A percentile compares a stretch with the other conserved stretches of the same genome.
Evolutionary conservation across 2,329 filamentous ascomycete species (phyloP).

Genomic region (Cytospora piceicola): DNA sequence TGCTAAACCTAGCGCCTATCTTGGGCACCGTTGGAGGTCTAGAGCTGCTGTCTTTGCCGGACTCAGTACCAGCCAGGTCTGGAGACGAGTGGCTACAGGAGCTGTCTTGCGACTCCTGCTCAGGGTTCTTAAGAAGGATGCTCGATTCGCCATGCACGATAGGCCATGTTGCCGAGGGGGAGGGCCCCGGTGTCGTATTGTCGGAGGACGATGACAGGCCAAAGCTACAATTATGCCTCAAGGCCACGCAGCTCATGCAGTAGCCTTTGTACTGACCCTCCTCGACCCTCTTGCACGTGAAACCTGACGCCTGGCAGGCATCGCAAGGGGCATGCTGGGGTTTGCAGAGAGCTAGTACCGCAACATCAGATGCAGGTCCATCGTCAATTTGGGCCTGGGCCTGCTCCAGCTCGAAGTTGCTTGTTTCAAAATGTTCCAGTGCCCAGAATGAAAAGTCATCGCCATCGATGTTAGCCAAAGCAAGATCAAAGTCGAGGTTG

Average conservation of each 20-base stretch:
- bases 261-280: conserved; percentile 64
- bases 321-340: conserved; percentile 53
- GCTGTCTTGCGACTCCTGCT: conserved; percentile 39
- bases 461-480: conserved; percentile 59
- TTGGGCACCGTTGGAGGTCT: conserved; percentile 52
- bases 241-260: conserved; percentile 65
- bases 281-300: conserved; percentile 63
- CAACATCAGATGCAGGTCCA: conserved; percentile 28
- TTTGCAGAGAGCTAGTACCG: conserved; percentile 45
- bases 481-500: conserved; percentile 53
- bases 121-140: conserved; percentile 40
- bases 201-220: conserved; percentile 43
- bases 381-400: conserved; percentile 5
- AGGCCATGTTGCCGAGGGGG: conserved; percentile 52
- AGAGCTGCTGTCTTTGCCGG: conserved; percentile 31
- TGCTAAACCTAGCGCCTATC: conserved; percentile 75
- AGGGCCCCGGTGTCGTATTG: conserved; percentile 43
- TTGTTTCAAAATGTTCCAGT: conserved; percentile 59
- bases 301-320: conserved; percentile 56
- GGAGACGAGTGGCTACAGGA: conserved; percentile 32
- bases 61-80: conserved; percentile 37
- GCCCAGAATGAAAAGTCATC: conserved; percentile 65
- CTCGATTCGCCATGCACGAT: conserved; percentile 48
- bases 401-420: conserved; percentile 39
- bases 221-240: conserved; percentile 63